Base-by-base conservation (phyloP, 305 asterid genomes). In the Fraxinus dipetala region DNA sequence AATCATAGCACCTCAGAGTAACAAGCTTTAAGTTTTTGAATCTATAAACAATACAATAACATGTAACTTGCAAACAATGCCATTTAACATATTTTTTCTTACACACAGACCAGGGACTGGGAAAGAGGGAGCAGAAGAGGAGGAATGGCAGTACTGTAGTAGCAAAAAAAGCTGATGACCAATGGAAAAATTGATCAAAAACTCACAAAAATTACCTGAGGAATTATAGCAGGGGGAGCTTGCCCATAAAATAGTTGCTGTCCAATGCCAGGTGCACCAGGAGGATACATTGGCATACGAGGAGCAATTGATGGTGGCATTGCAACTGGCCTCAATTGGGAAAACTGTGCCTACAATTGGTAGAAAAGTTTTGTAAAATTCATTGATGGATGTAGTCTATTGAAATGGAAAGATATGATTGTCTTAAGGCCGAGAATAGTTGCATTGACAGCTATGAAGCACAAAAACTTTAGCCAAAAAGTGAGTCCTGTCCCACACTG, bases 231-330 rank as follows among this genome's bases (percentile, higher is more conserved):
- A 18, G 92, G 90, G 20, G 92, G 92, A 0, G 75, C 85, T 86
- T 89, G 92, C 20, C 92, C 92, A 73, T 89, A 88, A 38, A 88
- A 87, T 30, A 89, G 72, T 70, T 86, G 91, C 40, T 86, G 92
- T 43, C 90, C 90, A 16, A 88, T 86, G 20, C 85, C 92, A 38
- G 90, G 89, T 74, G 84, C 89, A 78, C 92, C 89, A 16, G 88
- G 89, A 80, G 91, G 91, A 79, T 87, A 87, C 31, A 89, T 79
- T 51, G 91, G 89, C 90, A 87, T 80, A 43, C 92, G 87, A 45
- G 91, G 91, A 81, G 87, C 87, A 78, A 89, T 84, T 2, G 90
- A 67, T 35, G 89, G 89, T n/a, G 85, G 31, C 81, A 89, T 81
- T 16, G 90, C 86, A 76, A 89, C 86, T 13, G 92, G 89, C 85